Base-by-base conservation (phyloP, 805 yeast species). In the Kazachstania taianensis region DNA sequence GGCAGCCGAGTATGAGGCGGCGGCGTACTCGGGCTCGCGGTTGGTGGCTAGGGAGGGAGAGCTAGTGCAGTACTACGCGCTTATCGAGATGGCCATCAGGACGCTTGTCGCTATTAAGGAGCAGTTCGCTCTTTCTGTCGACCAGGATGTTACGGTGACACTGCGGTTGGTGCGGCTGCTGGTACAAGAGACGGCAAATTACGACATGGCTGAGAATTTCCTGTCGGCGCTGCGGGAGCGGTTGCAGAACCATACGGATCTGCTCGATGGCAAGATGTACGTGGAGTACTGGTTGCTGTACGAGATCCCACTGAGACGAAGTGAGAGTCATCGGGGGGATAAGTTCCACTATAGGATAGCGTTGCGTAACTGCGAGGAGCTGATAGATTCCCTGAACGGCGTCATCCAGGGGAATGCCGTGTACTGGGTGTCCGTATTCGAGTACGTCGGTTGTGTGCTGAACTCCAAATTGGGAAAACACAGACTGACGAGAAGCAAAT, bases 21-120 rank as follows among this genome's bases (percentile, higher is more conserved):
- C 45, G 15, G 62, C 63, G 2, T 43, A 48, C 20, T 19, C 24
- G 16, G 23, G 22, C 10, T 42, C 49, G 3, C 26, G 25, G 8
- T 37, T 28, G 9, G 43, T 58, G 5, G 19, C 32, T 7, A 38
- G 47, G 17, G 52, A 51, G 18, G 28, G 30, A 5, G 48, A 55
- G 15, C 30, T 61, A 31, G 32, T 37, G n/a, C 61, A 60, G 41
- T 61, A 60, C 36, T 57, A 47, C 39, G 45, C 59, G 3, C 36
- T 64, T 33, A 47, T 61, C 1, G 46, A 50, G 10, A 49, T 56
- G 39, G 36, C 60, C 2, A 41, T 62, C 1, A 40, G 37, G 20
- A 41, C 53, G 8, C 41, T 59, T 24, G 39, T 34, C 15, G 31
- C 42, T 32, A 19, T 50, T 22, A 45, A 45, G 25, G 15, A 41